A percentile compares a stretch with the other conserved stretches of the same genome.
Conservation (phyloP, 108 stramenopile species). For the Cylindrotheca closterium region DNA sequence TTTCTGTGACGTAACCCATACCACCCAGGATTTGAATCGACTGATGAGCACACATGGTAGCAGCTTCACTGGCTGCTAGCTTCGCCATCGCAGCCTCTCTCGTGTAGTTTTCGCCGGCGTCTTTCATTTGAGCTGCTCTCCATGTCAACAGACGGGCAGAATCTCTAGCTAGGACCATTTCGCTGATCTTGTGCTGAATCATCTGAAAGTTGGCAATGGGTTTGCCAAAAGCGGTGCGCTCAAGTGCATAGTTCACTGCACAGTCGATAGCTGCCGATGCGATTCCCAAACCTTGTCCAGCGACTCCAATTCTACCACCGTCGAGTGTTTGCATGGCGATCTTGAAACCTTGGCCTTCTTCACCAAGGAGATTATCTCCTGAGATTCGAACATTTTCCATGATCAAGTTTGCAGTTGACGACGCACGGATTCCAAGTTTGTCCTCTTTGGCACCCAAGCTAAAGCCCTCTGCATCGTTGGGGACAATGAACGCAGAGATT, state of each 20-base stretch:
- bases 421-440: constrained; percentile 95
- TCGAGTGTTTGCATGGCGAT: constrained; percentile 97
- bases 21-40: constrained; percentile 95
- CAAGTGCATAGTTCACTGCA: constrained; percentile 92
- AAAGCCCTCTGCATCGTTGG: constrained; percentile 84
- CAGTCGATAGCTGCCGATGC: constrained; percentile 93
- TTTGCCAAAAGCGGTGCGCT: constrained; percentile 92
- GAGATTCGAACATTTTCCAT: constrained; percentile 92
- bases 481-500: constrained; percentile 88
- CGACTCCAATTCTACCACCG: constrained; percentile 96
- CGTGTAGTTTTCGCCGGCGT: constrained; percentile 75
- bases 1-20: constrained; percentile 96
- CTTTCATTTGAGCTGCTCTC: constrained; percentile 92
- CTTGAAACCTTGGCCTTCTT: constrained; percentile 90
- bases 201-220: constrained; percentile 92
- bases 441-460: constrained; percentile 97
- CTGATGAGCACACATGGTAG: constrained; percentile 95
- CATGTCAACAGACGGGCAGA: constrained; percentile 94
- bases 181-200: constrained; percentile 90
- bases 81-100: constrained; percentile 98
- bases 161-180: constrained; percentile 87
- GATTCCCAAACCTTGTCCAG: constrained; percentile 94
- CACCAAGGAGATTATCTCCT: constrained; percentile 78
- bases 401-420: constrained; percentile 93
- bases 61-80: constrained; percentile 91